Percentiles rank a stretch among this genome's conserved stretches.
These are phyloP conservation scores for Penicillium sp. DNA, from an alignment of 2,329 filamentous ascomycete genomes.

Conservation along the genomic window DNA sequence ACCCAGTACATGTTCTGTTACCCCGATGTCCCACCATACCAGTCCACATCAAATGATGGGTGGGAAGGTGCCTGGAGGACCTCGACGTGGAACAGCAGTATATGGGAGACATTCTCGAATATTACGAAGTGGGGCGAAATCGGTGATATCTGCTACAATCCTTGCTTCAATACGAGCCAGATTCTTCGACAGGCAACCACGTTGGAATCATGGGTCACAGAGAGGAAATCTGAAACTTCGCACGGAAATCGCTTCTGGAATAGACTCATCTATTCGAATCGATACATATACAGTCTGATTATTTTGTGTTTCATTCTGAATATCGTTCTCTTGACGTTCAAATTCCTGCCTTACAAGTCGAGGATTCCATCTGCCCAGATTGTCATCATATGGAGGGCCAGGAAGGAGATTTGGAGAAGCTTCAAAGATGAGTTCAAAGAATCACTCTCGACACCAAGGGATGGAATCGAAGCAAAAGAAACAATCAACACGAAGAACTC, in stretches of 20 bases:
- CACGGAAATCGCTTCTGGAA: conserved; percentile 16
- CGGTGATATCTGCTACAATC: conserved; percentile 32
- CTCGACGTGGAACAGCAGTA: conserved; percentile 30
- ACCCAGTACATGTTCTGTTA: conserved; percentile 35
- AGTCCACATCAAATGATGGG: conserved; percentile 24
- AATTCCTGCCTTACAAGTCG: conserved; percentile 24
- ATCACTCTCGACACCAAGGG: not conserved
- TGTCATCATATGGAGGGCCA: conserved; percentile 23
- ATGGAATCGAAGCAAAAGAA: not conserved
- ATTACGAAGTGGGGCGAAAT: conserved; percentile 18
- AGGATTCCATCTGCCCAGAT: conserved; percentile 27
- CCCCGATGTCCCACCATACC: conserved; percentile 24
- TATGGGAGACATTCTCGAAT: conserved; percentile 30
- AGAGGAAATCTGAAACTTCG: conserved; percentile 1
- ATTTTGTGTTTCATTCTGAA: conserved; percentile 27
- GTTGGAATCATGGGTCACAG: conserved; percentile 16
- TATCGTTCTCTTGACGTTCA: conserved; percentile 22
- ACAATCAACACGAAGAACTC: no score
- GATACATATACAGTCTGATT: conserved; percentile 32
- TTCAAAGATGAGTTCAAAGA: conserved; percentile 17
- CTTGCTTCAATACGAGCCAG: conserved; percentile 33
- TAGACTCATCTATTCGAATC: conserved; percentile 20
- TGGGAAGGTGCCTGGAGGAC: conserved; percentile 27
- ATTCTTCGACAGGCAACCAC: conserved; percentile 23
- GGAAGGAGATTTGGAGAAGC: conserved; percentile 18